Evolutionary conservation across 768 basidiomycete genomes (phyloP).

Genomic region (Tulasnella calospora): DNA sequence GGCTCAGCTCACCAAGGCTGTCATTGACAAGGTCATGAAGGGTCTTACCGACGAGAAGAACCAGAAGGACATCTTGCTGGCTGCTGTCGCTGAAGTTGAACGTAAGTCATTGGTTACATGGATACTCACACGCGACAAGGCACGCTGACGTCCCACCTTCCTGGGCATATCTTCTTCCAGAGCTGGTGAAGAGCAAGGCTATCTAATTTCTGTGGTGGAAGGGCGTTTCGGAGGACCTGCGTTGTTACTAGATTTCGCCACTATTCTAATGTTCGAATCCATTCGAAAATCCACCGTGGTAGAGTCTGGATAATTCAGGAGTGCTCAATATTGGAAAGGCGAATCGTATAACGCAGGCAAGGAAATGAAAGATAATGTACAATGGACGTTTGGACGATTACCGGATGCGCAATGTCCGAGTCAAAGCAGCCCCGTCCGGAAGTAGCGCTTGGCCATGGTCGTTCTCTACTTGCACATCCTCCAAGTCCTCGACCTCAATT

Average conservation of each 20-base stretch:
- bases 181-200: constrained; percentile 85
- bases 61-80: constrained; percentile 74
- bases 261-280: not conserved
- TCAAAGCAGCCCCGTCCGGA: not conserved
- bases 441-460: not conserved
- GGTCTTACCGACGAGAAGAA: constrained; percentile 80
- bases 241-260: constrained; percentile 8
- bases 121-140: no score
- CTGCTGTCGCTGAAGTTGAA: constrained; percentile 85
- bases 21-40: constrained; percentile 84
- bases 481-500: constrained; percentile 44
- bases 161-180: constrained; percentile 41
- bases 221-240: not conserved
- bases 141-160: not conserved
- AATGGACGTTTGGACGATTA: not conserved
- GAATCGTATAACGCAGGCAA: not conserved
- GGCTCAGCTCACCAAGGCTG: constrained; percentile 77
- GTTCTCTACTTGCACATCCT: not conserved
- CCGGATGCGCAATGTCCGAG: not conserved
- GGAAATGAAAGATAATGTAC: not conserved
- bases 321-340: not conserved
- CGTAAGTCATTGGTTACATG: constrained; percentile 53
- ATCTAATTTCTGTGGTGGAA: constrained; percentile 46
- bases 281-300: not conserved
- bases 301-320: not conserved